Evolutionary conservation across 345 rosid species (phyloP), one percentile per base, ranked within the genome.

Genomic region (Aquilaria yunnanensis): DNA sequence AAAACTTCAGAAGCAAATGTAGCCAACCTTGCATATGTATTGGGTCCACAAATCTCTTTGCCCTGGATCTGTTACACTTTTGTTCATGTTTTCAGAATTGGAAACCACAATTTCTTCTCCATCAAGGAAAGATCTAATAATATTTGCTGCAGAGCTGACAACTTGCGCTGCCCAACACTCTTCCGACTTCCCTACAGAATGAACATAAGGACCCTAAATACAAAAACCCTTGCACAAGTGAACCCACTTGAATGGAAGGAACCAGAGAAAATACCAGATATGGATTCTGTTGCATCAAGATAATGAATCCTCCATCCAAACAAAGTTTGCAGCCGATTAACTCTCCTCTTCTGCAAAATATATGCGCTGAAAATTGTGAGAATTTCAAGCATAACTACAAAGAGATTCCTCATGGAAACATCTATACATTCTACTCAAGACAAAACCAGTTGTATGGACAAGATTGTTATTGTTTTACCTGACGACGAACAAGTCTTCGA

Each of bases 41-140:
- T 78, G 93, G 65, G 90, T 85, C 99, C 99, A 94, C 76, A 94
- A 51, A 61, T 91, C 88, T 71, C 93, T 90, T 50, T 80, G 71
- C 3, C 54, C 32, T 6, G 75, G 43, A 63, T 71, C 73, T 52
- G 16, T 56, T 50, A 14, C 54, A 41, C 58, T 56, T 51, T 51
- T 47, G 41, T 32, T 51, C n/a, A 14, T 56, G 2, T 47, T 68
- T 43, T 43, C 77, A 58, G 14, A 49, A 61, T 63, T 68, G 16
- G 43, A 56, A 32, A 51, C 45, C 1, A 46, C 12, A 13, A 57
- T 57, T 63, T 57, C 61, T 32, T 67, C 80, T 48, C 74, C 76
- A 41, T 62, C n/a, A n/a, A 80, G 76, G 67, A 88, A 88, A 59
- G 77, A 61, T 51, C 32, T 70, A 54, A 88, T 57, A 55, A 80